Evolutionary conservation across 331 rosid genomes (phyloP).

Genomic region (Prunus yedoensis): DNA sequence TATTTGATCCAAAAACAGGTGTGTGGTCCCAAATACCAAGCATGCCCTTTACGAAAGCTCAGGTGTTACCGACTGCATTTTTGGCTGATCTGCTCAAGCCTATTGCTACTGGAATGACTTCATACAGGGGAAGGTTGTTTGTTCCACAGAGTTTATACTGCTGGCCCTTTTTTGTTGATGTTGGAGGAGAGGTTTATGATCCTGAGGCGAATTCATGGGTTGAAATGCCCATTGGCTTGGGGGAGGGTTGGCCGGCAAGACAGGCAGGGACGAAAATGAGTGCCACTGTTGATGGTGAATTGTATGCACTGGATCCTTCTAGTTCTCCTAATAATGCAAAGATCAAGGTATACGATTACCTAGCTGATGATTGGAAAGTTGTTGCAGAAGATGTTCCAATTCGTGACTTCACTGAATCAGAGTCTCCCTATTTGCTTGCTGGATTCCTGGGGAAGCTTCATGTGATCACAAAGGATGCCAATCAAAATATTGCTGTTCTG

Average conservation of each 20-base stretch:
- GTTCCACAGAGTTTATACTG: slow-evolving; percentile 90
- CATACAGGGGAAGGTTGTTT: slow-evolving; percentile 79
- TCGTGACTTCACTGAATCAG: slow-evolving; percentile 72
- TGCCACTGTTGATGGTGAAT: slow-evolving; percentile 71
- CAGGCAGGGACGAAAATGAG: slow-evolving; percentile 92
- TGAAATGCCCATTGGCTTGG: slow-evolving; percentile 96
- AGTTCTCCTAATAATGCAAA: slow-evolving; percentile 66
- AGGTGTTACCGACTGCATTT: slow-evolving; percentile 70
- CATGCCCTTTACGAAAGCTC: slow-evolving; percentile 90
- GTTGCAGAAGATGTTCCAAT: slow-evolving; percentile 79
- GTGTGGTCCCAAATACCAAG: slow-evolving; percentile 74
- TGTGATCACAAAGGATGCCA: slow-evolving; percentile 80
- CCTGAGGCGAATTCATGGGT: slow-evolving; percentile 79
- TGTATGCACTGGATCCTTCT: slow-evolving; percentile 88
- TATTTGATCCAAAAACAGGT: slow-evolving; percentile 68
- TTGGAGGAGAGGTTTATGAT: slow-evolving; percentile 93
- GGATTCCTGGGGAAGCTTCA: slow-evolving; percentile 85
- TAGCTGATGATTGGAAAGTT: slow-evolving; percentile 79
- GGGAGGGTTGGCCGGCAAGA: slow-evolving; percentile 94
- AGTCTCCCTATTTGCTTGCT: slow-evolving; percentile 86
- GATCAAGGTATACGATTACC: slow-evolving; percentile 83
- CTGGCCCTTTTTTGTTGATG: slow-evolving; percentile 94
- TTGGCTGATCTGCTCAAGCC: slow-evolving; percentile 90
- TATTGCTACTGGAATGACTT: slow-evolving; percentile 86
- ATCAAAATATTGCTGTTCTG: slow-evolving; percentile 56